phyloP scores from a whole-genome alignment of 1,284 basidiomycete genomes.

The Ustilago cynodontis region DNA sequence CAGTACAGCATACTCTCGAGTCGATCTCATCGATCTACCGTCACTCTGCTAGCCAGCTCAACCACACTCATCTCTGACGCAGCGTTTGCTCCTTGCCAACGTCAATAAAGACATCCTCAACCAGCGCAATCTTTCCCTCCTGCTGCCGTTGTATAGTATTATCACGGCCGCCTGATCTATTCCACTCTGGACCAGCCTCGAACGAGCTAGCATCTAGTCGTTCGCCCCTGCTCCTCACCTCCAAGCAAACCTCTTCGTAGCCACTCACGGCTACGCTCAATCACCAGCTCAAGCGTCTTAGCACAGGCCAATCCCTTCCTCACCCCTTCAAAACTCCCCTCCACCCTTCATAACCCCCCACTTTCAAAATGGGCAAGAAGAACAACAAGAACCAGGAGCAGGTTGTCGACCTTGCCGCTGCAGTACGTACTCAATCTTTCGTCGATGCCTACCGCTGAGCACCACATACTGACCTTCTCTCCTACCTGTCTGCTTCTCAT shows the following conservation, averaged over 20 bases:
- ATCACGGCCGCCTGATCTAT: slow-evolving; percentile 35
- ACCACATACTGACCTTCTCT: not conserved
- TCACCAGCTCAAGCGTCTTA: slow-evolving; percentile 37
- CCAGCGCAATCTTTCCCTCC: slow-evolving; percentile 27
- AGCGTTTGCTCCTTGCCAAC: slow-evolving; percentile 38
- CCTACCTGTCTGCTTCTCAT: not conserved
- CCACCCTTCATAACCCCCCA: slow-evolving; percentile 15
- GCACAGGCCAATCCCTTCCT: slow-evolving; percentile 27
- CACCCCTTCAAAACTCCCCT: slow-evolving; percentile 3
- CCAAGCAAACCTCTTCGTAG: slow-evolving; percentile 41
- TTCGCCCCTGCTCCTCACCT: slow-evolving; percentile 33
- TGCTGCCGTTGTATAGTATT: slow-evolving; percentile 29
- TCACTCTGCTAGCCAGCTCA: slow-evolving; percentile 21
- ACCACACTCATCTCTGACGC: slow-evolving; percentile 36
- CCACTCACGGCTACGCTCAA: slow-evolving; percentile 24
- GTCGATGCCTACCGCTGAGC: not conserved
- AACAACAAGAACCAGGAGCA: slow-evolving; percentile 57
- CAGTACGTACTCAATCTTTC: slow-evolving; percentile 33
- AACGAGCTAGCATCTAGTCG: slow-evolving; percentile 43
- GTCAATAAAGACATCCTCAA: slow-evolving; percentile 15
- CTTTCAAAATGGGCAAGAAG: slow-evolving; percentile 59
- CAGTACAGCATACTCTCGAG: slow-evolving; percentile 33
- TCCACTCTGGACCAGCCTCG: slow-evolving; percentile 24
- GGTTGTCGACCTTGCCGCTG: slow-evolving; percentile 43
- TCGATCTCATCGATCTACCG: slow-evolving; percentile 15